Evolutionary conservation across 108 stramenopile genomes (phyloP).

Genomic region (Cyclotella baltica): DNA sequence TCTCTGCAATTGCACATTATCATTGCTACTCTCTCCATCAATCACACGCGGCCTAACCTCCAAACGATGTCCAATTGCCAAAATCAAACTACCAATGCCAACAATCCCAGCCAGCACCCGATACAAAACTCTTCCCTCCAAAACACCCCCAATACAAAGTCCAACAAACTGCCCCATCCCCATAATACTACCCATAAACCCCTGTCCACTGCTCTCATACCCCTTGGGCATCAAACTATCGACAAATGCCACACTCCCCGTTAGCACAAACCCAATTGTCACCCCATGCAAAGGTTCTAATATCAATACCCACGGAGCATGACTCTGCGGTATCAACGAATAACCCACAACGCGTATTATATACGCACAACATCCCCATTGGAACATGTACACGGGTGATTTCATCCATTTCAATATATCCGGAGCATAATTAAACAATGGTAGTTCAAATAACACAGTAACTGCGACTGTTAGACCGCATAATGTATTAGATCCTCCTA

Average conservation of each 20-base stretch:
- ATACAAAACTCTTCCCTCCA: constrained; percentile 52
- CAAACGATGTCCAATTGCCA: constrained; percentile 25
- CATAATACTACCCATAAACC: constrained; percentile 40
- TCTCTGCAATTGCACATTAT: not conserved
- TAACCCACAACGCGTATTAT: constrained; percentile 66
- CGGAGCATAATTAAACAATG: constrained; percentile 67
- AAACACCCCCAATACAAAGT: constrained; percentile 50
- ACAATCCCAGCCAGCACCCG: constrained; percentile 47
- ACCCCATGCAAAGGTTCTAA: constrained; percentile 75
- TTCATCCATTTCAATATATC: constrained; percentile 47
- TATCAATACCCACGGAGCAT: constrained; percentile 53
- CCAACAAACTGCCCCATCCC: constrained; percentile 54
- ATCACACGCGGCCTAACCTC: not conserved
- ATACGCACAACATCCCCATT: constrained; percentile 57
- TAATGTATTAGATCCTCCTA: constrained; percentile 53
- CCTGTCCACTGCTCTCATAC: constrained; percentile 57
- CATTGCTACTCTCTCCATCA: not conserved
- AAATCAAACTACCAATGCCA: constrained; percentile 35
- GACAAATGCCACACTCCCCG: constrained; percentile 59
- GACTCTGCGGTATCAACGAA: constrained; percentile 56
- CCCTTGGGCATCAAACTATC: constrained; percentile 51
- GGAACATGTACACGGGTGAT: constrained; percentile 42
- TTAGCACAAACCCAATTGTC: constrained; percentile 61
- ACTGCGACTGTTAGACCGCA: constrained; percentile 60
- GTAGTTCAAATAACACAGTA: constrained; percentile 77